Conservation (phyloP, 768 basidiomycete species). For the Calvatia gigantea region DNA sequence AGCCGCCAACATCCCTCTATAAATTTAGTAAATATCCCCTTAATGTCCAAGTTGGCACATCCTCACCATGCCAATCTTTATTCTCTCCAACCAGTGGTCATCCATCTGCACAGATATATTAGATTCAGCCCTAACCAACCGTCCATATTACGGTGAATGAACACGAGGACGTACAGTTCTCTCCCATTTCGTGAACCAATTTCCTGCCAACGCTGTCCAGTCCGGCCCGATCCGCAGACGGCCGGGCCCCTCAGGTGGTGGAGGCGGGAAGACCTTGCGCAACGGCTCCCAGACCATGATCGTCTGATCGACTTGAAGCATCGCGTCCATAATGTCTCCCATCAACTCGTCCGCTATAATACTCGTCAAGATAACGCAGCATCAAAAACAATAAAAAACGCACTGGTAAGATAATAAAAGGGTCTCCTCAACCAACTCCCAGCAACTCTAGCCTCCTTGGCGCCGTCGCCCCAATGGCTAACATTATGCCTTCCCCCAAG, state of each 20-base stretch:
- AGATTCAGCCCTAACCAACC: not conserved
- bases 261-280: constrained; percentile 33
- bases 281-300: constrained; percentile 38
- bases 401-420: constrained; percentile 35
- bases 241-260: constrained; percentile 31
- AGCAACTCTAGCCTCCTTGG: constrained; percentile 33
- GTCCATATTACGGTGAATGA: not conserved
- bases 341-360: constrained; percentile 30
- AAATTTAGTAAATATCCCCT: not conserved
- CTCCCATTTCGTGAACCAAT: constrained; percentile 40
- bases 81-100: constrained; percentile 29
- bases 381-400: not conserved
- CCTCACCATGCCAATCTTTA: constrained; percentile 33
- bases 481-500: constrained; percentile 35
- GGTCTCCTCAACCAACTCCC: constrained; percentile 33
- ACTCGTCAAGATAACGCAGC: not conserved
- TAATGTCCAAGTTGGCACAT: not conserved
- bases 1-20: constrained; percentile 32
- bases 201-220: constrained; percentile 34
- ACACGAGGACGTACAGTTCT: constrained; percentile 24
- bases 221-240: constrained; percentile 34
- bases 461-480: constrained; percentile 37
- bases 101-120: constrained; percentile 25
- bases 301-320: constrained; percentile 31
- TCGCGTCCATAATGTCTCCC: constrained; percentile 36